phyloP scores from a whole-genome alignment of 225 moss, liverwort and hornwort species.

The Rhytidiadelphus loreus region DNA sequence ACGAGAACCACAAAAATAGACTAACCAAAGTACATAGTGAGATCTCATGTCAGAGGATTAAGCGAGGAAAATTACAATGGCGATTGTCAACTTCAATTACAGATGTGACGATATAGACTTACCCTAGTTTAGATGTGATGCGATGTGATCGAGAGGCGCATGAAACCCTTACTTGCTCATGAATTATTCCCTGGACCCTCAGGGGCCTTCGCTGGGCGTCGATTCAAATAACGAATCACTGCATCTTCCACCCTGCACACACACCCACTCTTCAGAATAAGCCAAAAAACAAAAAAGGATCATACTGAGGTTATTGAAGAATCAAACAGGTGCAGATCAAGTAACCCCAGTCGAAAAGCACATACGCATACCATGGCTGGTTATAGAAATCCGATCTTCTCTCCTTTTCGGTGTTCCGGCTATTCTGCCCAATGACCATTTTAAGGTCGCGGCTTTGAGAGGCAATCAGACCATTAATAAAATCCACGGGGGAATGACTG shows the following conservation, averaged over 20 bases:
- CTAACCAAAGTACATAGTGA: background rate
- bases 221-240: slow-evolving; percentile 90
- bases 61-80: background rate
- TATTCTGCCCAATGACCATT: slow-evolving; percentile 78
- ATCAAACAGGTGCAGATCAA: background rate
- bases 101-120: background rate
- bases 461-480: slow-evolving; percentile 90
- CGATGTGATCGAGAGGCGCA: background rate
- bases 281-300: background rate
- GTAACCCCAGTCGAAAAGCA: background rate
- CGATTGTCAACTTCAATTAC: background rate
- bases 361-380: slow-evolving; percentile 80
- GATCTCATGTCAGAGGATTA: background rate
- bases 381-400: slow-evolving; percentile 99
- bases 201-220: slow-evolving; percentile 70
- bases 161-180: background rate
- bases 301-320: background rate
- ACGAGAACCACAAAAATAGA: background rate
- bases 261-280: background rate
- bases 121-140: background rate
- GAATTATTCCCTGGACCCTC: slow-evolving; percentile 47
- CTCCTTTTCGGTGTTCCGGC: slow-evolving; percentile 90
- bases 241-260: slow-evolving; percentile 96
- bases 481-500: slow-evolving; percentile 95
- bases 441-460: slow-evolving; percentile 98